These are phyloP conservation scores for Phaseolus coccineus DNA, from an alignment of 331 rosid species.

Conservation along the genomic window DNA sequence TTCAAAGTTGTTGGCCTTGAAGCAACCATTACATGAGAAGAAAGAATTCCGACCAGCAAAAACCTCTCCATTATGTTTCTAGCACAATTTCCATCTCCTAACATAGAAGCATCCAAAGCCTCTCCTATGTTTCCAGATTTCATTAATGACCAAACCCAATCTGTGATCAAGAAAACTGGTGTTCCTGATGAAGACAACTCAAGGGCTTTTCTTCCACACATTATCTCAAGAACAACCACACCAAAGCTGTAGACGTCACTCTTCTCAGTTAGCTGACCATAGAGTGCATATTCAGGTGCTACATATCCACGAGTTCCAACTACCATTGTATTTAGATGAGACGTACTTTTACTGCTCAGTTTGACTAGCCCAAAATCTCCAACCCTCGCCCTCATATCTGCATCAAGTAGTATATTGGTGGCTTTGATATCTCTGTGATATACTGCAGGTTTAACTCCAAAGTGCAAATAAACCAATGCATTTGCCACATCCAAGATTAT, in stretches of 20 bases:
- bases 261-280: slow-evolving; percentile 93
- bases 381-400: slow-evolving; percentile 80
- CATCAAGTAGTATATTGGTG: slow-evolving; percentile 84
- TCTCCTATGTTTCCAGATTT: slow-evolving; percentile 60
- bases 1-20: slow-evolving; percentile 80
- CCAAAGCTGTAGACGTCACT: slow-evolving; percentile 96
- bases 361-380: slow-evolving; percentile 93
- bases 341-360: slow-evolving; percentile 72
- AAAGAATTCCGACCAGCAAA: slow-evolving; percentile 76
- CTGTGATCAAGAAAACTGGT: slow-evolving; percentile 79
- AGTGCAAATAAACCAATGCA: slow-evolving; percentile 85
- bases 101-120: slow-evolving; percentile 64
- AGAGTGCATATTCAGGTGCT: slow-evolving; percentile 92
- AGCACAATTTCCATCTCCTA: slow-evolving; percentile 49
- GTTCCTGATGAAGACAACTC: slow-evolving; percentile 69
- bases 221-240: slow-evolving; percentile 85
- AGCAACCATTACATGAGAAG: slow-evolving; percentile 73
- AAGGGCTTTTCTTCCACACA: slow-evolving; percentile 94
- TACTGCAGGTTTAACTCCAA: slow-evolving; percentile 87
- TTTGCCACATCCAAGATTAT: slow-evolving; percentile 89
- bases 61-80: slow-evolving; percentile 75
- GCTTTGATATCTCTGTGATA: slow-evolving; percentile 89
- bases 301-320: slow-evolving; percentile 96
- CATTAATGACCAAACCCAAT: slow-evolving; percentile 94
- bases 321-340: slow-evolving; percentile 81